phyloP scores from a whole-genome alignment of 164 flowering plant species.

The Malania oleifera region DNA sequence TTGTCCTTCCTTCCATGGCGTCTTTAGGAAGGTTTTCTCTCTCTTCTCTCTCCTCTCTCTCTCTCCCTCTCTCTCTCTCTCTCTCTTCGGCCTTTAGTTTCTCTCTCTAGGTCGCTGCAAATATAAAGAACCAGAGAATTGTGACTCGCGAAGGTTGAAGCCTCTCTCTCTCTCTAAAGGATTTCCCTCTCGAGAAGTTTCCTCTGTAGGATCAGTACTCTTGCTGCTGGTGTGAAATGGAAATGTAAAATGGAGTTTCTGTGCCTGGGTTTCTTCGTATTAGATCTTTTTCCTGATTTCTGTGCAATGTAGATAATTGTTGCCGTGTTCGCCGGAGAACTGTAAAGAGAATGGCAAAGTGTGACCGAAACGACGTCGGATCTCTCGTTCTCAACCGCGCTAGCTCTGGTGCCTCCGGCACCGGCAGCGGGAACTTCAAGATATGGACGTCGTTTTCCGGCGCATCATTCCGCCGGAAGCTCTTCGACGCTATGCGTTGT shows the following conservation, averaged over 20 bases:
- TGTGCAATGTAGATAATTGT: slow-evolving; percentile 27
- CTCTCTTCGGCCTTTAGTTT: neutral
- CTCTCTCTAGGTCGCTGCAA: no score
- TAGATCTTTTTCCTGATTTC: neutral
- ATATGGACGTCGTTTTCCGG: slow-evolving; percentile 28
- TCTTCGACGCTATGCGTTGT: slow-evolving; percentile 36
- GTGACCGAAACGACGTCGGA: slow-evolving; percentile 42
- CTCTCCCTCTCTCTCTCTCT: slow-evolving; percentile 1
- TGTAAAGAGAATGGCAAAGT: slow-evolving; percentile 36
- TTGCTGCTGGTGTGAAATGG: no score
- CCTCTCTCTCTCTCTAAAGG: neutral
- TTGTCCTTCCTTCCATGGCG: slow-evolving; percentile 9
- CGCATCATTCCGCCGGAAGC: slow-evolving; percentile 31
- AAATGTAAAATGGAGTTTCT: no score
- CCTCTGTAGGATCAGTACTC: no score
- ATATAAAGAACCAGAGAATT: no score
- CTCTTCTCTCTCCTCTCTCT: neutral
- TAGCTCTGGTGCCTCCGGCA: slow-evolving; percentile 1
- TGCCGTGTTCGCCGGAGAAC: neutral
- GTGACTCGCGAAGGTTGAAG: no score
- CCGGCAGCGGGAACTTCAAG: slow-evolving; percentile 15
- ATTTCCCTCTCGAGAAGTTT: no score
- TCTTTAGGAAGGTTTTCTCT: slow-evolving; percentile 6
- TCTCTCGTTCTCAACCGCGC: slow-evolving; percentile 41
- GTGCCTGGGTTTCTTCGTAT: no score